phyloP scores from a whole-genome alignment of 2,329 filamentous ascomycete species.

The Colletotrichum sp. region DNA sequence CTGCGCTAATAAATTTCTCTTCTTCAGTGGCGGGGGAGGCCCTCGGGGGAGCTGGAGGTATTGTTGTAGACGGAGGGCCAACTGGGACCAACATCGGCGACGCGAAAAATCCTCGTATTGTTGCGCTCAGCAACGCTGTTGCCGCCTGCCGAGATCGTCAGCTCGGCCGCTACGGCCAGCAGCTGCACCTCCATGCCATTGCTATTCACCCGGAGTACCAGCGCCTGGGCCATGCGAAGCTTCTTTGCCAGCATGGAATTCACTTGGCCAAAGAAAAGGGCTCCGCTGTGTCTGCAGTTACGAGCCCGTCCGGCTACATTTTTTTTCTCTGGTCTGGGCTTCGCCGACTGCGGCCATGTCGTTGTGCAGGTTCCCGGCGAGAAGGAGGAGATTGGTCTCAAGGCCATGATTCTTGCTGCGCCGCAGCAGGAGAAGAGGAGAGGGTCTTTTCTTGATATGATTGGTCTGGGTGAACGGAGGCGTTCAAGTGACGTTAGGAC shows the following conservation, averaged over 20 bases:
- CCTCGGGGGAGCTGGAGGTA: background rate
- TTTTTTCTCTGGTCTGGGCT: background rate
- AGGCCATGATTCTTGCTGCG: background rate
- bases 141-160: background rate
- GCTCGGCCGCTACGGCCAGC: background rate
- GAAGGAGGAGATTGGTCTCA: background rate
- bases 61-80: fast-evolving
- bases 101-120: background rate
- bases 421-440: background rate
- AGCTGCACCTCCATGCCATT: background rate
- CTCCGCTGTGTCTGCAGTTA: fast-evolving
- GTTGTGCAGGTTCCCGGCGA: background rate
- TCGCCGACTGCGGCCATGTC: background rate
- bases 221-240: background rate
- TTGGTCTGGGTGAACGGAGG: background rate
- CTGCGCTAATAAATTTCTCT: too few relatives aligned
- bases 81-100: background rate
- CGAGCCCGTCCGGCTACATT: background rate
- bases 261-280: background rate
- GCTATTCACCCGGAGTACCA: background rate
- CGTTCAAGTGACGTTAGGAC: background rate
- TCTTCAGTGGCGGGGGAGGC: background rate
- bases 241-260: background rate
- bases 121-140: background rate
- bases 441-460: background rate